Conservation (phyloP, 768 basidiomycete genomes). For the Strobilomyces confusus region DNA sequence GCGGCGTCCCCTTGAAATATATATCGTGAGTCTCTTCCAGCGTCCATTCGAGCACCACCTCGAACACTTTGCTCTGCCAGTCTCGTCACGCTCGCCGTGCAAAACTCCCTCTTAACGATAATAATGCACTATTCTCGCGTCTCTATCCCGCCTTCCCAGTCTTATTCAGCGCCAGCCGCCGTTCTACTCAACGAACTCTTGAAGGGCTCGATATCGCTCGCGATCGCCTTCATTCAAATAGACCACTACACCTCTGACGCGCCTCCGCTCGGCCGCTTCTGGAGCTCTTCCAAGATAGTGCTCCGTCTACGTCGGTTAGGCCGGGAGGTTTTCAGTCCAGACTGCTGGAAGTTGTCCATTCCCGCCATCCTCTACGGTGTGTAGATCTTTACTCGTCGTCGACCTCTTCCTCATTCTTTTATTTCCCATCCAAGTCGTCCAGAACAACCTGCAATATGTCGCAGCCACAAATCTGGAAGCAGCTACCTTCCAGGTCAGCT, state of each 20-base stretch:
- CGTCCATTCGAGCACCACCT: conserved; percentile 3
- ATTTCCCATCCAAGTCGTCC: conserved; percentile 52
- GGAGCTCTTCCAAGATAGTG: conserved; percentile 34
- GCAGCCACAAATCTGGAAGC: conserved; percentile 92
- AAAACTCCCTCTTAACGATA: conserved; percentile 87
- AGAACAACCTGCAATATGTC: conserved; percentile 95
- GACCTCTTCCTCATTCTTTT: conserved; percentile 5
- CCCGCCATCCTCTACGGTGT: conserved; percentile 90
- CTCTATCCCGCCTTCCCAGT: conserved; percentile 64
- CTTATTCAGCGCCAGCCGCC: conserved; percentile 91
- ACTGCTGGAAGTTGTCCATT: conserved; percentile 97
- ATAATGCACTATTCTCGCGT: conserved; percentile 97
- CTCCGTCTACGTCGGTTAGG: conserved; percentile 54
- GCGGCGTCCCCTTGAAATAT: conserved; percentile 74
- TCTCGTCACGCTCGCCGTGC: conserved; percentile 80
- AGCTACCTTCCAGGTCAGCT: conserved; percentile 94
- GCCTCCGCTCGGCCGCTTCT: conserved; percentile 34
- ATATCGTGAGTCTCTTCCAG: conserved; percentile 50
- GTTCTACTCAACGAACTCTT: conserved; percentile 93
- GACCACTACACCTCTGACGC: conserved; percentile 36
- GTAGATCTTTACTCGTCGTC: conserved; percentile 9
- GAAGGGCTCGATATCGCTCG: conserved; percentile 83
- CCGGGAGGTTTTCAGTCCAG: conserved; percentile 75
- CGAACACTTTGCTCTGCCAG: conserved; percentile 32
- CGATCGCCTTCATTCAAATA: conserved; percentile 72